Evolutionary conservation across 257 asterid species (phyloP).

Genomic region (Scutellaria barbata): DNA sequence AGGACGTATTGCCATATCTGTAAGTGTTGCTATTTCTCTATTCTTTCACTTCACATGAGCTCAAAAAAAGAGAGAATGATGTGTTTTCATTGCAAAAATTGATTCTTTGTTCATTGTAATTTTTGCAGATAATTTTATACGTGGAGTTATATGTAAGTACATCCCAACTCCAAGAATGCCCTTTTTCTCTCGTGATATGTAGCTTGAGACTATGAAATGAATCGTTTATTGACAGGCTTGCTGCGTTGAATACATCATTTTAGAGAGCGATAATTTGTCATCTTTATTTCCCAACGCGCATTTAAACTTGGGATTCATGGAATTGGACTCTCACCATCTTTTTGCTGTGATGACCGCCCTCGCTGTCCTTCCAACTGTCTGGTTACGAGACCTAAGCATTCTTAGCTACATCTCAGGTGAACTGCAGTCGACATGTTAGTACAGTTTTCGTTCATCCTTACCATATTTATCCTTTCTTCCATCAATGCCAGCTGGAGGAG

Average conservation of each 20-base stretch:
- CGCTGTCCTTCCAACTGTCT: slow-evolving; percentile 91
- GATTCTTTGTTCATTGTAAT: slow-evolving; percentile 33
- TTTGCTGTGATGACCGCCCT: slow-evolving; percentile 72
- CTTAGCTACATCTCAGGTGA: slow-evolving; percentile 97
- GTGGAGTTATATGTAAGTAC: slow-evolving; percentile 93
- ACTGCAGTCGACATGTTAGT: slow-evolving; percentile 11
- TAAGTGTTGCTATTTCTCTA: slow-evolving; percentile 44
- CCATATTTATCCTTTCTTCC: not conserved
- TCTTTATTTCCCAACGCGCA: slow-evolving; percentile 87
- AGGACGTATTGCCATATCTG: slow-evolving; percentile 88
- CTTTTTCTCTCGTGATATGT: not conserved
- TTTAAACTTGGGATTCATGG: slow-evolving; percentile 59
- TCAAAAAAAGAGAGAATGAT: not conserved
- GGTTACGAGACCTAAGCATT: slow-evolving; percentile 70
- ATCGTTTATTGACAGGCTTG: slow-evolving; percentile 60
- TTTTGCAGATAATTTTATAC: slow-evolving; percentile 81
- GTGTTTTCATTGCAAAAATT: slow-evolving; percentile 32
- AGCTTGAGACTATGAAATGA: not conserved
- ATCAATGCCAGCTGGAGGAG: slow-evolving; percentile 83
- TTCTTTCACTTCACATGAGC: slow-evolving; percentile 14
- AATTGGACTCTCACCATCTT: slow-evolving; percentile 63
- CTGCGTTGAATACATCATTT: slow-evolving; percentile 84
- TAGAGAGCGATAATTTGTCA: slow-evolving; percentile 91
- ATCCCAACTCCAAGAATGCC: slow-evolving; percentile 16
- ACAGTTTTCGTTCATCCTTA: not conserved